Evolutionary conservation across 2,329 filamentous ascomycete genomes (phyloP), one percentile per base, ranked within the genome.

Genomic region (Colletotrichum caudatum): DNA sequence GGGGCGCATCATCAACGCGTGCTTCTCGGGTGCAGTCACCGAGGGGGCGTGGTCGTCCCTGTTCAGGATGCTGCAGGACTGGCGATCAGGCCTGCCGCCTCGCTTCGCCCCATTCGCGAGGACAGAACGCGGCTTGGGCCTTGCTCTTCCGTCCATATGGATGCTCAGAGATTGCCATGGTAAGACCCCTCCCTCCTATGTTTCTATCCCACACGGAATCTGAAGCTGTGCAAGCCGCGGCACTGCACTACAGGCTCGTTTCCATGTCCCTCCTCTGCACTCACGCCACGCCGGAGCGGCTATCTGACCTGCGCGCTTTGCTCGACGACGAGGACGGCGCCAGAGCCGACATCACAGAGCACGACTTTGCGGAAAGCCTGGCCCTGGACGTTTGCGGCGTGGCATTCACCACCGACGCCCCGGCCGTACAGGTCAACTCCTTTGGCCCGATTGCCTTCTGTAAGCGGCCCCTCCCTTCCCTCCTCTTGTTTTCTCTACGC

Each of bases 361-460:
- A 75, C 7, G 75, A 78, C 1, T 64, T 82, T 1, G 74, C 84
- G 1, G 79, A 83, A 14, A 62, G 67, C 0, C 76, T 80, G 18
- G 82, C 83, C 0, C 73, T 80, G 0, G 78, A 82, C 2, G 78
- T 86, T 2, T 85, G 83, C 64, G 83, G 83, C 1, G 78, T 85
- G 16, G 82, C 84, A 0, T 84, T 86, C 58, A 84, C 84, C 0
- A 78, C 82, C n/a, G 81, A 81, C 7, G 81, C 78, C 6, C 77
- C 82, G 0, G 75, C 84, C 0, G 83, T 85, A 2, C 76, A 84
- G 6, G 82, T 87, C 5, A 86, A 87, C 69, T 78, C 83, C 3
- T 86, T 86, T 73, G 85, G 84, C 0, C 84, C 84, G 18, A 84
- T 86, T 37, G 78, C 81, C 1, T 86, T 82, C 63, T 85, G 84